Evolutionary conservation across 192 early-diverging fungal genomes (phyloP).

Genomic region (Coemansia sp.): DNA sequence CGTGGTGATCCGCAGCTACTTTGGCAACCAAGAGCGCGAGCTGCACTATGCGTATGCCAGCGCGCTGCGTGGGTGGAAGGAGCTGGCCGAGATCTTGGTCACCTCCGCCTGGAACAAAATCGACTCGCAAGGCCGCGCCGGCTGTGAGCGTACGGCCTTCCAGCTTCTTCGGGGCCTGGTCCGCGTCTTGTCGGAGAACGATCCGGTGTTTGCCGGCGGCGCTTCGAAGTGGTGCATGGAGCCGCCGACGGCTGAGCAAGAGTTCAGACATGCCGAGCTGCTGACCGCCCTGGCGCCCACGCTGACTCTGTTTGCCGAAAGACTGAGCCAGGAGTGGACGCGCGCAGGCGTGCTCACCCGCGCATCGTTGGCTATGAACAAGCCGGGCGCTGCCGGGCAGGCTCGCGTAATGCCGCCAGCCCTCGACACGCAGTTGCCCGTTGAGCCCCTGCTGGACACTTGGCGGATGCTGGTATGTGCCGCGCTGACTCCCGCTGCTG

Average conservation of each 20-base stretch:
- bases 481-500: constrained; percentile 60
- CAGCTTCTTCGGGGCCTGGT: constrained; percentile 72
- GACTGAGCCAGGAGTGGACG: constrained; percentile 46
- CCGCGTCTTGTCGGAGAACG: constrained; percentile 50
- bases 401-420: constrained; percentile 43
- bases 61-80: constrained; percentile 79
- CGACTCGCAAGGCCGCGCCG: constrained; percentile 69
- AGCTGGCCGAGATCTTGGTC: constrained; percentile 71
- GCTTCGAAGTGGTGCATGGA: constrained; percentile 27
- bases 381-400: constrained; percentile 46
- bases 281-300: constrained; percentile 45
- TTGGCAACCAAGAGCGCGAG: constrained; percentile 74
- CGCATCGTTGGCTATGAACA: constrained; percentile 37
- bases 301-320: constrained; percentile 40
- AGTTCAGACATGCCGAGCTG: constrained; percentile 42
- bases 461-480: constrained; percentile 63
- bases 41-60: constrained; percentile 68
- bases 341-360: constrained; percentile 38
- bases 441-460: constrained; percentile 58
- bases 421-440: constrained; percentile 58
- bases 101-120: constrained; percentile 62
- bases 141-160: constrained; percentile 52
- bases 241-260: constrained; percentile 33
- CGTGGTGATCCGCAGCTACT: constrained; percentile 68
- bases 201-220: constrained; percentile 17